Base-by-base conservation (phyloP, 768 basidiomycete genomes). In the Mycena latifolia region DNA sequence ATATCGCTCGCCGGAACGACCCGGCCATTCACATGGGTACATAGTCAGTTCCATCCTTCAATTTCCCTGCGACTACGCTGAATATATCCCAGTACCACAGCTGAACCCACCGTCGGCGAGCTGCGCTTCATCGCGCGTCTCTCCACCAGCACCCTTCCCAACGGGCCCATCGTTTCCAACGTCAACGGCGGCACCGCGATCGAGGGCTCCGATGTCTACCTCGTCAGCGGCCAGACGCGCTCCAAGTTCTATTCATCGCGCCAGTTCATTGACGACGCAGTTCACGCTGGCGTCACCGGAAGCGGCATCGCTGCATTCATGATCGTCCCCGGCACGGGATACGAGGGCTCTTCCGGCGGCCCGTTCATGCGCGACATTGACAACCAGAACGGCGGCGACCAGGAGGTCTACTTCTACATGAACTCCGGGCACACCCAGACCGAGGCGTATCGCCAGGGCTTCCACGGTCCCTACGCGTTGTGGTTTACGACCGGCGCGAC, bases 1-100 rank as follows among this genome's bases (percentile, higher is more conserved):
- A 79, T 57, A 75, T 79, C 25, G 77, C 76, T 10, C 71, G 71
- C 12, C 77, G 78, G 67, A 79, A 76, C 27, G 76, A 76, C 47
- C 77, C 79, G 11, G 78, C 79, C 17, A 76, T 80, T 35, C 79
- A 80, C 53, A 80, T 80, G 79, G 78, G 75, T 3, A 79, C 79
- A 17, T 78, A 75, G 78, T 80, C 66, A n/a, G 51, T 51, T 28
- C 24, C 41, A 7, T 39, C 20, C 24, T 28, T 24, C 29, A 17
- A 31, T n/a, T 43, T 14, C 12, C 18, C 37, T 20, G 22, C 57
- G 20, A 15, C 27, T 4, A 48, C 24, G 47, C 47, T 48, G 27
- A 52, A 12, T 58, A 24, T 62, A 25, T 46, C 47, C 11, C 56
- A 80, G 78, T 46, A 77, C 74, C 14, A 71, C 77, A 3, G 74